A percentile compares a stretch with the other conserved stretches of the same genome.
Conservation (phyloP, 2,329 filamentous ascomycete genomes). For the Colletotrichum sojae region DNA sequence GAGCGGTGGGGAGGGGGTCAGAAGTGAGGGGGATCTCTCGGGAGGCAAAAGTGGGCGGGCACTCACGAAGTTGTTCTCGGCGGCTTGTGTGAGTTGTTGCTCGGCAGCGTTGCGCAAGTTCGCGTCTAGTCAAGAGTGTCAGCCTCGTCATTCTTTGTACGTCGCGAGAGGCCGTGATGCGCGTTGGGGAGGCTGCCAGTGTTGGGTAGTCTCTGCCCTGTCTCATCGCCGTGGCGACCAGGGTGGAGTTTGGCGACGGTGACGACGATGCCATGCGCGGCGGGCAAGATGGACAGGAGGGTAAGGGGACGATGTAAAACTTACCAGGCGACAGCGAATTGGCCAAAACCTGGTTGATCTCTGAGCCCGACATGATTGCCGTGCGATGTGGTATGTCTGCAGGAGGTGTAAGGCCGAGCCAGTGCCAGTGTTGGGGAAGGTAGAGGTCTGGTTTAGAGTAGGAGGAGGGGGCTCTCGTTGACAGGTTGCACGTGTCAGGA, state of each 20-base stretch:
- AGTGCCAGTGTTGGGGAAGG: slow-evolving; percentile 35
- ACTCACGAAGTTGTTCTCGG: slow-evolving; percentile 93
- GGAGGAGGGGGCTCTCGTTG: slow-evolving; percentile 37
- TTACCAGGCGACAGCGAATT: slow-evolving; percentile 96
- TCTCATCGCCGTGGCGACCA: slow-evolving; percentile 28
- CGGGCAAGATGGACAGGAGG: slow-evolving; percentile 21
- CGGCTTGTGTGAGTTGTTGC: slow-evolving; percentile 92
- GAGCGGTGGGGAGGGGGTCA: slow-evolving; percentile 27
- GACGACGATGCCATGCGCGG: slow-evolving; percentile 24
- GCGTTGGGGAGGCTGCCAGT: slow-evolving; percentile 4
- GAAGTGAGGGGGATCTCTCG: slow-evolving; percentile 37
- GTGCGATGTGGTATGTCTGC: slow-evolving; percentile 41
- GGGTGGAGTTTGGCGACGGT: slow-evolving; percentile 24
- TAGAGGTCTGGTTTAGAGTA: slow-evolving; percentile 23
- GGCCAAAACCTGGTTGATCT: slow-evolving; percentile 98
- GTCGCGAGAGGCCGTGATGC: slow-evolving; percentile 11
- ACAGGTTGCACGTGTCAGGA: slow-evolving; percentile 40
- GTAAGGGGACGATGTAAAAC: slow-evolving; percentile 50
- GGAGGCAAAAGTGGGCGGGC: slow-evolving; percentile 44
- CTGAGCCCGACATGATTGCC: slow-evolving; percentile 79
- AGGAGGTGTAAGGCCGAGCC: slow-evolving; percentile 36
- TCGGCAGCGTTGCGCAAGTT: slow-evolving; percentile 91
- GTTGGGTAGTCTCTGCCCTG: slow-evolving; percentile 19
- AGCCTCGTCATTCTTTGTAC: slow-evolving; percentile 40
- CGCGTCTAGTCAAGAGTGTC: slow-evolving; percentile 75